These are phyloP conservation scores for Phytophthora citricola DNA, from an alignment of 352 stramenopile species.

Conservation along the genomic window DNA sequence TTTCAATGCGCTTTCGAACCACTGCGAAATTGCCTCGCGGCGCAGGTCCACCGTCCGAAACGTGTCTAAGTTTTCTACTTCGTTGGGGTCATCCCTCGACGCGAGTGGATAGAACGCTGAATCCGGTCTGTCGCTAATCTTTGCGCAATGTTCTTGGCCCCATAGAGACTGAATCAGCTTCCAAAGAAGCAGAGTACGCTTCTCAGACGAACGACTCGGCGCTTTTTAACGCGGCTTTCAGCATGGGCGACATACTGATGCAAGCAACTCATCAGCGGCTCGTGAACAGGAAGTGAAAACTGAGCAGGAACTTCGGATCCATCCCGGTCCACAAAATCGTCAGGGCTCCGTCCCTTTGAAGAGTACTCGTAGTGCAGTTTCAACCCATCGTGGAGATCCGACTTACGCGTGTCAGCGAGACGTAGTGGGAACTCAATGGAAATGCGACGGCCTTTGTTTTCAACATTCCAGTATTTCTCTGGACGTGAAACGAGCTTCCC, in stretches of 20 bases:
- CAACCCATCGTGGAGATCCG: constrained; percentile 56
- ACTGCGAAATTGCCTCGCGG: constrained; percentile 76
- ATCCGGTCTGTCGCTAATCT: constrained; percentile 28
- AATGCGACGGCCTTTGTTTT: constrained; percentile 36
- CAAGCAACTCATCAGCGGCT: constrained; percentile 61
- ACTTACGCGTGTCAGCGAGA: constrained; percentile 42
- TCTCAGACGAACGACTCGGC: constrained; percentile 19
- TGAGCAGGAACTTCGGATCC: constrained; percentile 37
- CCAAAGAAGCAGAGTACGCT: constrained; percentile 56
- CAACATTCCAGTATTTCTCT: constrained; percentile 22
- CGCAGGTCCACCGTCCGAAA: constrained; percentile 76
- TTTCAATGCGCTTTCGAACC: constrained; percentile 68
- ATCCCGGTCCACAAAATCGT: constrained; percentile 37
- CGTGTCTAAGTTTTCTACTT: constrained; percentile 68
- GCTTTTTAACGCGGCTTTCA: constrained; percentile 32
- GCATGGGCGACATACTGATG: constrained; percentile 66
- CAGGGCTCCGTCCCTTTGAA: constrained; percentile 32
- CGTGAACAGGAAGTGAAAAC: constrained; percentile 58
- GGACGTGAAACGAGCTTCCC: constrained; percentile 46
- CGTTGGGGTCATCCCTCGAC: constrained; percentile 64
- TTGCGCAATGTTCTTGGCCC: constrained; percentile 72
- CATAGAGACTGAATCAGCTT: constrained; percentile 78
- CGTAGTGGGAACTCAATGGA: constrained; percentile 64
- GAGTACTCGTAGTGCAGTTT: constrained; percentile 67
- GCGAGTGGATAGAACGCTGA: constrained; percentile 52